These are phyloP conservation scores for Pseudopyricularia javanii DNA, from an alignment of 2,329 filamentous ascomycete genomes.

Conservation along the genomic window DNA sequence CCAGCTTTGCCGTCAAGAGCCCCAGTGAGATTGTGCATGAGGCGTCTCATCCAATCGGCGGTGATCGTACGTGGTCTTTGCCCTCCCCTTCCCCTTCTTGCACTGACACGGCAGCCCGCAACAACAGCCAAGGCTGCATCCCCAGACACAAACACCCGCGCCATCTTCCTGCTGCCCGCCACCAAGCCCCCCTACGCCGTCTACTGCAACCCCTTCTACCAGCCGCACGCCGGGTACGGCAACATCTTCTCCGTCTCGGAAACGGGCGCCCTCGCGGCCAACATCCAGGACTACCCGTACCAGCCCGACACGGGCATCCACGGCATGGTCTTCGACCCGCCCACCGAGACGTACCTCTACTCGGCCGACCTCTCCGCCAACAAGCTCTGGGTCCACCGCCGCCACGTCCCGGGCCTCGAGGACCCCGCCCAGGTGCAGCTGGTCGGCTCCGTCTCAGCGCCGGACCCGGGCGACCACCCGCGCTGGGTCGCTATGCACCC, in stretches of 20 bases:
- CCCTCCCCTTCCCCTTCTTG: not conserved
- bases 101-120: not conserved
- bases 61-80: constrained; percentile 50
- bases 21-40: constrained; percentile 67
- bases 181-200: constrained; percentile 67
- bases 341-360: constrained; percentile 60
- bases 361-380: constrained; percentile 68
- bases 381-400: constrained; percentile 72
- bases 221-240: constrained; percentile 61
- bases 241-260: constrained; percentile 58
- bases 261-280: constrained; percentile 44
- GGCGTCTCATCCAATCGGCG: constrained; percentile 61
- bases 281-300: constrained; percentile 64
- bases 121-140: constrained; percentile 52
- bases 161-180: constrained; percentile 78
- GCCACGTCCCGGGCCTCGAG: constrained; percentile 20
- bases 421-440: constrained; percentile 51
- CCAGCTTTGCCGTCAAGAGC: constrained; percentile 64
- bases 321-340: constrained; percentile 68
- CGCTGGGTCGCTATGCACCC: constrained; percentile 82
- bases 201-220: constrained; percentile 86
- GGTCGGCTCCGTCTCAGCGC: constrained; percentile 62
- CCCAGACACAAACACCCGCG: constrained; percentile 66
- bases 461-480: constrained; percentile 61
- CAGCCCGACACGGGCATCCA: constrained; percentile 61